Evolutionary conservation across 1,139 yeast genomes (phyloP).

Genomic region (Hanseniaspora sp.): DNA sequence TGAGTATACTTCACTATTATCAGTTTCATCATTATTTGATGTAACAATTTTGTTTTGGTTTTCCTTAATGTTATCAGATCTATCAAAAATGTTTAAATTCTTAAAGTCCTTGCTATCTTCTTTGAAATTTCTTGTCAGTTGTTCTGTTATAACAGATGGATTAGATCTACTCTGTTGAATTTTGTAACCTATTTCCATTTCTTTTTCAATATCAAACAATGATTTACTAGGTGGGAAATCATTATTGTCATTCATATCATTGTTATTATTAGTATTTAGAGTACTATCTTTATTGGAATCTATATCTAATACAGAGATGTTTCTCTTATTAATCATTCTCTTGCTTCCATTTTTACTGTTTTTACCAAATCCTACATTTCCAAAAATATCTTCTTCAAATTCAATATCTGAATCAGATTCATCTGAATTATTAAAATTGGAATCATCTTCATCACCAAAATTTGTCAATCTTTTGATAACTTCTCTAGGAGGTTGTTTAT

Average conservation of each 20-base stretch:
- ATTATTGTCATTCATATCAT: conserved; percentile 21
- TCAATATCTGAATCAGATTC: conserved; percentile 29
- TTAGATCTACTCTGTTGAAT: conserved; percentile 17
- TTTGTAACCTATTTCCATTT: conserved; percentile 26
- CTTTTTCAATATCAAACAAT: conserved; percentile 39
- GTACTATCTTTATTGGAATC: background rate
- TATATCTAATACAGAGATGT: background rate
- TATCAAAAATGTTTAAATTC: conserved; percentile 16
- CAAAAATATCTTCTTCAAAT: conserved; percentile 15
- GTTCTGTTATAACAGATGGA: background rate
- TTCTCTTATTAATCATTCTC: conserved; percentile 8
- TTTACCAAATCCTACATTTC: conserved; percentile 14
- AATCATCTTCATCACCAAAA: conserved; percentile 1
- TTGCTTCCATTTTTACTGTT: conserved; percentile 8
- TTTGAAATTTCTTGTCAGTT: background rate
- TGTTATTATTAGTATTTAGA: background rate
- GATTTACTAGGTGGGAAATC: conserved; percentile 50
- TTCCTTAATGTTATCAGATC: conserved; percentile 21
- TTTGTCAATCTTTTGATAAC: conserved; percentile 12
- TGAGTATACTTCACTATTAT: conserved; percentile 40
- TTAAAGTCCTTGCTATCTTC: conserved; percentile 5
- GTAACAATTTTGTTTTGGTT: conserved; percentile 22
- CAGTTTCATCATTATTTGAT: background rate
- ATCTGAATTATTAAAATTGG: conserved; percentile 18
- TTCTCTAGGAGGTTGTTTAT: conserved; percentile 10